phyloP scores from a whole-genome alignment of 2,329 filamentous ascomycete species.

The Aspergillus floridensis region DNA sequence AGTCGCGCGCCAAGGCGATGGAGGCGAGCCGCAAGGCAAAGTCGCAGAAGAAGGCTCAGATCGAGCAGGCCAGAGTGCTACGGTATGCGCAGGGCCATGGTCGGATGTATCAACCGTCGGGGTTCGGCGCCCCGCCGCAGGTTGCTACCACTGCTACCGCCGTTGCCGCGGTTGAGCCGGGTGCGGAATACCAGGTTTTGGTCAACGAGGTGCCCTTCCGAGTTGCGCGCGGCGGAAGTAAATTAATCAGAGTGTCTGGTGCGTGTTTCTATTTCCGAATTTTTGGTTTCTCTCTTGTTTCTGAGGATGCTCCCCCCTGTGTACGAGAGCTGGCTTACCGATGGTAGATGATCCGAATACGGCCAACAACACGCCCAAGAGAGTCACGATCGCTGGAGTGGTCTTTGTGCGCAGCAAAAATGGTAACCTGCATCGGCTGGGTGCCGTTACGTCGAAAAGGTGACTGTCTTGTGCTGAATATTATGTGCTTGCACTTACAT shows the following conservation, averaged over 20 bases:
- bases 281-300: background rate
- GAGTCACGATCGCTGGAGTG: constrained; percentile 69
- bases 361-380: constrained; percentile 70
- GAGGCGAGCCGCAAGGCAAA: constrained; percentile 60
- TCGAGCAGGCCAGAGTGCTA: constrained; percentile 46
- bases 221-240: constrained; percentile 75
- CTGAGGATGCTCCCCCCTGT: constrained; percentile 5
- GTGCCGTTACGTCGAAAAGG: constrained; percentile 72
- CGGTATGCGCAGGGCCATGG: constrained; percentile 37
- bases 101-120: constrained; percentile 14
- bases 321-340: constrained; percentile 46
- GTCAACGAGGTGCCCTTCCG: constrained; percentile 72
- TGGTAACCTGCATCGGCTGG: constrained; percentile 78
- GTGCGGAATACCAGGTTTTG: constrained; percentile 59
- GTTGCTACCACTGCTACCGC: constrained; percentile 22
- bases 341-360: constrained; percentile 56
- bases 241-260: constrained; percentile 73
- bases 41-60: constrained; percentile 56
- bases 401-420: constrained; percentile 82
- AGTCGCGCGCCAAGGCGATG: constrained; percentile 67
- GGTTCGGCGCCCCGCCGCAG: constrained; percentile 19
- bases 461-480: constrained; percentile 49
- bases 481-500: constrained; percentile 19
- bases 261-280: constrained; percentile 33
- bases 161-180: constrained; percentile 16